Base-by-base conservation (phyloP, 2,329 filamentous ascomycete genomes). In the Xylaria sp. region DNA sequence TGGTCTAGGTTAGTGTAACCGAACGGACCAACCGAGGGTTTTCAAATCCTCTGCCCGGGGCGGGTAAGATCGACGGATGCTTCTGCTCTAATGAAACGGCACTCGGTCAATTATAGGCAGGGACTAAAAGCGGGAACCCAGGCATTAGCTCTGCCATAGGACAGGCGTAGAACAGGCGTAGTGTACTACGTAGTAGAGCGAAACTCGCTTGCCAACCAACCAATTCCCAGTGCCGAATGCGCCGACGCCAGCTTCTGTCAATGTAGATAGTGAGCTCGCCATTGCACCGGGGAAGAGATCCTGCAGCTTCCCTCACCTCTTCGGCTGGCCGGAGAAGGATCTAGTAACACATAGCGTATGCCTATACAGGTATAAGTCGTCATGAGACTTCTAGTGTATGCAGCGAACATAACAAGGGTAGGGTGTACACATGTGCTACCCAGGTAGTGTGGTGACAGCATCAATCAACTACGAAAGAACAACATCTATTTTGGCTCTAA, bases 1-100 rank as follows among this genome's bases (percentile, higher is more conserved):
- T 20, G 33, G n/a, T 39, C 15, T 36, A 60, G 49, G 59, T 54
- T 39, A 28, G 10, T 28, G 46, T 23, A 48, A 20, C 46, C 20
- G 41, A 41, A 36, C 63, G 60, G 59, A 59, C 62, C 46, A 57
- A 62, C 64, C 58, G 58, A 59, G 48, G 15, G 59, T 64, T 70
- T 58, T 41, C 56, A 63, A 66, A 66, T 69, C 49, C n/a, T 15
- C 58, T 54, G 39, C 31, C 55, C 61, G 18, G 9, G 56, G 43
- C 55, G 55, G 62, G 41, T 46, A 64, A 64, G 55, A 64, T 54
- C 33, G 23, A 36, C 25, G 52, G 15, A 41, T 57, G 52, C 55
- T 62, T 46, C 23, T 43, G 56, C 62, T 56, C 20, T 36, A 56
- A 43, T 46, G 25, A 62, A 59, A 59, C 65, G 23, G 20, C 12